Conservation (phyloP, 371 early-diverging fungal species). For the Batkoa obscura region DNA sequence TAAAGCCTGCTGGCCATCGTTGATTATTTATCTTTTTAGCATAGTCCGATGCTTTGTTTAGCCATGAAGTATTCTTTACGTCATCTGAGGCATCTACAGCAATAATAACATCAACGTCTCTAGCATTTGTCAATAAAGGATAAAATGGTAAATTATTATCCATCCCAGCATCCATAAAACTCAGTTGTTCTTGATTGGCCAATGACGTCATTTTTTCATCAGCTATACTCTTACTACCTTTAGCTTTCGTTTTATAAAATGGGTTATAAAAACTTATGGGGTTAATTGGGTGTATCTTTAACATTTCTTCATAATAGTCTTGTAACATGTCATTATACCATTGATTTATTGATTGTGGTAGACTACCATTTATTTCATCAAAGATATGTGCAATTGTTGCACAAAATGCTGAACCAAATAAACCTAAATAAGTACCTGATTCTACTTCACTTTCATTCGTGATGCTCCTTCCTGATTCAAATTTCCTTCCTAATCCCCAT, state of each 20-base stretch:
- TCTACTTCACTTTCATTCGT: slow-evolving; percentile 36
- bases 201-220: slow-evolving; percentile 19
- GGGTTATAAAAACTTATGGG: slow-evolving; percentile 25
- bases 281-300: slow-evolving; percentile 3
- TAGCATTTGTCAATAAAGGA: slow-evolving; percentile 35
- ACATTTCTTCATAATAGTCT: background rate
- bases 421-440: slow-evolving; percentile 35
- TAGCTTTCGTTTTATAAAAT: too few relatives aligned
- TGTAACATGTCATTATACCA: background rate
- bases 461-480: slow-evolving; percentile 30
- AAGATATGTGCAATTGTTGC: slow-evolving; percentile 41
- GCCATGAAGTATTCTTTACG: background rate
- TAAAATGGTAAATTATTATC: slow-evolving; percentile 61
- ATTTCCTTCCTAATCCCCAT: slow-evolving; percentile 52
- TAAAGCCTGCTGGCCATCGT: background rate
- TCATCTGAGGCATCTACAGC: slow-evolving; percentile 33
- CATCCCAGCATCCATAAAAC: slow-evolving; percentile 58
- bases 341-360: background rate
- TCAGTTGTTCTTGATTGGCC: too few relatives aligned
- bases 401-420: slow-evolving; percentile 36
- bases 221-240: too few relatives aligned
- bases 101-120: slow-evolving; percentile 43
- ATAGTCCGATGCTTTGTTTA: slow-evolving; percentile 11
- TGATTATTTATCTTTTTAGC: background rate
- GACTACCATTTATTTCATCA: slow-evolving; percentile 26